Conservation (phyloP, 163 green algal species). For the Chlamydomonas reinhardtii region DNA sequence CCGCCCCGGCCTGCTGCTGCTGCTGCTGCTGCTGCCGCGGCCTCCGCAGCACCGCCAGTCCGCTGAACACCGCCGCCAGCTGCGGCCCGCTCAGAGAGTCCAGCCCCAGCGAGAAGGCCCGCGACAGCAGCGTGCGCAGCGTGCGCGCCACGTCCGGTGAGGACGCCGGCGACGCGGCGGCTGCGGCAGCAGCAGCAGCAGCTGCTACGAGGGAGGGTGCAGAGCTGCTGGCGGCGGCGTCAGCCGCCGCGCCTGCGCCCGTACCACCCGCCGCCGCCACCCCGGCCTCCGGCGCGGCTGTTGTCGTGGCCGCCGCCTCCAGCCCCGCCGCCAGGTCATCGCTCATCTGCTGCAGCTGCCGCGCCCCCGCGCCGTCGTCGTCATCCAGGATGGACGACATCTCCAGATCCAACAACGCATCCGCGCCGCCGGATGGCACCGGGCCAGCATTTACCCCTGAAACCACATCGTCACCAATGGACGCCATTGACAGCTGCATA, state of each 20-base stretch:
- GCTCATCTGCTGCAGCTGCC: too few relatives aligned
- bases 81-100: conserved; percentile 2
- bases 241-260: neutral
- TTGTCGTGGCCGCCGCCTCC: neutral
- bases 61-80: conserved; percentile 3
- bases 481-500: too few relatives aligned
- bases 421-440: too few relatives aligned
- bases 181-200: neutral
- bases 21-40: neutral
- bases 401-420: neutral
- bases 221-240: neutral
- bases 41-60: conserved; percentile 17
- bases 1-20: neutral
- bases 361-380: neutral
- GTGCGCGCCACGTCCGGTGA: neutral
- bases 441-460: too few relatives aligned
- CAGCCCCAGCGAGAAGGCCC: neutral
- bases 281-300: too few relatives aligned
- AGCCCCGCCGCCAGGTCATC: neutral
- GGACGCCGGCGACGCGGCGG: neutral
- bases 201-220: neutral
- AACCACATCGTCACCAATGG: too few relatives aligned
- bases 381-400: conserved; percentile 16
- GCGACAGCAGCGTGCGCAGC: conserved; percentile 22
- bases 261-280: neutral